A percentile compares a stretch with the other conserved stretches of the same genome.
Evolutionary conservation across 441 rosid species (phyloP).

Genomic region (Hypseocharis bilobata): DNA sequence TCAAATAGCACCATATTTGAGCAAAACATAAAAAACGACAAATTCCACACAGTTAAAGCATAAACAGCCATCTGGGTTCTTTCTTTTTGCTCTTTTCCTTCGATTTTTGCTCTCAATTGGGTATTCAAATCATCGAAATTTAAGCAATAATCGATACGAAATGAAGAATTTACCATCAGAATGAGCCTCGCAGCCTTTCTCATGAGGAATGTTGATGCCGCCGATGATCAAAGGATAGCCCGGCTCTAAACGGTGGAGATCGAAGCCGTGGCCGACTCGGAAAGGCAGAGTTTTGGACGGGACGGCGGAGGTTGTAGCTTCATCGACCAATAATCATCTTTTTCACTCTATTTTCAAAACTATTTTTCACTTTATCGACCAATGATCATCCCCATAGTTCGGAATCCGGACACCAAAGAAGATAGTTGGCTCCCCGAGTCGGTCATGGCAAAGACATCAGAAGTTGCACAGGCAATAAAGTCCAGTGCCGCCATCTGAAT

Average conservation of each 20-base stretch:
- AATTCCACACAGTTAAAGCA: neutral
- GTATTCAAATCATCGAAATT: neutral
- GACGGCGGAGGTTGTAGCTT: slow-evolving; percentile 30
- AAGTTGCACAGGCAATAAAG: slow-evolving; percentile 73
- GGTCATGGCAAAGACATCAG: slow-evolving; percentile 88
- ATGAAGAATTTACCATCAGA: slow-evolving; percentile 57
- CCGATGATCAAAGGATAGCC: slow-evolving; percentile 89
- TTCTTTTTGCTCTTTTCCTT: neutral
- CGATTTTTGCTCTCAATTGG: too few species aligned
- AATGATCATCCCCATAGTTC: slow-evolving; percentile 59
- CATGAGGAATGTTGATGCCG: slow-evolving; percentile 76
- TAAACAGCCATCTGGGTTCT: neutral
- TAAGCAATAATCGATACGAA: neutral
- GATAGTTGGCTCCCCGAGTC: slow-evolving; percentile 93
- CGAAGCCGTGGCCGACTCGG: slow-evolving; percentile 87
- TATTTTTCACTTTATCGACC: slow-evolving; percentile 52
- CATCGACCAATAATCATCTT: slow-evolving; percentile 67
- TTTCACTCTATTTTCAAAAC: slow-evolving; percentile 49
- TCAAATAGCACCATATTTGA: neutral
- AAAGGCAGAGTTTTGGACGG: slow-evolving; percentile 55
- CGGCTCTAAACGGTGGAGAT: slow-evolving; percentile 79
- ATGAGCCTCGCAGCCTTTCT: slow-evolving; percentile 94
- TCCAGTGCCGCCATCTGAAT: slow-evolving; percentile 78
- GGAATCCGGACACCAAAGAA: slow-evolving; percentile 75
- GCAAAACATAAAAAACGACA: too few species aligned